Evolutionary conservation across 495 filamentous ascomycete species (phyloP), one percentile per base, ranked within the genome.

Genomic region (Podospora conica): DNA sequence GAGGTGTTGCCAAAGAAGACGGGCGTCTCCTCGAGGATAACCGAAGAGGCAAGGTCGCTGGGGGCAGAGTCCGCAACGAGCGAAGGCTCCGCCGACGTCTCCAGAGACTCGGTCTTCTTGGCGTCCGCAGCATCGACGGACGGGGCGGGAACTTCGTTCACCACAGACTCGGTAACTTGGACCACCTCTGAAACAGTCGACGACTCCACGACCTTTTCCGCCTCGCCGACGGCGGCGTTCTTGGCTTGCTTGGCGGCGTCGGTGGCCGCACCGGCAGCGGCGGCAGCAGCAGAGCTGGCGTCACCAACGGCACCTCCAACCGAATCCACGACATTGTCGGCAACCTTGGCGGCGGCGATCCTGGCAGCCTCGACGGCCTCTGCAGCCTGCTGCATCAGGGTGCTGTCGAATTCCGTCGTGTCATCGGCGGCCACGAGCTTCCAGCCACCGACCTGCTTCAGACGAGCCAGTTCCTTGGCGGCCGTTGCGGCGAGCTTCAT

Each of bases 361-460:
- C 65, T 70, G 11, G 76, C 70, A 10, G 71, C 71, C 54, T 76
- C 65, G 10, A 69, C 78, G 5, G 73, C 73, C 58, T 83, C 77
- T 24, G 80, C 80, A 15, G 81, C 80, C 29, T 75, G 61, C 55
- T 78, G 77, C 68, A 79, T 75, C 25, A 73, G 69, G 10, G 78
- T 77, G 60, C 78, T 79, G 56, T 82, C 81, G 64, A 96, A 98
- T 71, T 96, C 87, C 55, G 94, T 85, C 15, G 85, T 87, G 3
- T 85, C 80, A 70, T 97, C 96, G 25, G 83, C 77, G 53, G 92
- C 87, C 23, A 84, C 81, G 57, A 97, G 83, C 78, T 98, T 98
- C 90, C 91, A 96, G 67, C 82, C 81, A 24, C 87, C 91, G 54
- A 96, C 89, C 67, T 90, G 88, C 84, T 95, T 98, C 25, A 99